Base-by-base conservation (phyloP, 2,329 filamentous ascomycete species). In the Aspergillus pseudoviridinutans region DNA sequence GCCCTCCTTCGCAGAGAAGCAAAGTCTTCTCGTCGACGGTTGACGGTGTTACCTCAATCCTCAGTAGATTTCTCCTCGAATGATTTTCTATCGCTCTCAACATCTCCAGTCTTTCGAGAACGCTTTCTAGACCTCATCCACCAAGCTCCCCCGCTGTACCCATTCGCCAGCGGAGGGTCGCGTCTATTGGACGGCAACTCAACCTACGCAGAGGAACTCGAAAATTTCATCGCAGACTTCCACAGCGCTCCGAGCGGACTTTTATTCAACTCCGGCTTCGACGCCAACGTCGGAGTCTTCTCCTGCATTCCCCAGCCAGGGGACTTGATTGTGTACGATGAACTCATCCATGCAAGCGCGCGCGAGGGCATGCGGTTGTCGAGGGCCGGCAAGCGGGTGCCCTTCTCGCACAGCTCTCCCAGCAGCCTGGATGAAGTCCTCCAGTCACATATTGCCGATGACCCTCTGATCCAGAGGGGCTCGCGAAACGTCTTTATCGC, bases 351-450 rank as follows among this genome's bases (percentile, higher is more conserved):
- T 64, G 90, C 90, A 0, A 92, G 88, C 63, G 84, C 87, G 1
- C 89, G 91, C 58, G 89, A 92, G 68, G 90, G 90, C 0, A 90
- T 92, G 87, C 79, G 80, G 20, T 65, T 87, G 22, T 86, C 85
- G 6, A 80, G 87, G 1, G 86, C 85, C 0, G 72, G 65, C 0
- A 71, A 65, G 38, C 78, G 64, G 68, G 53, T 78, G 0, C 60
- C 71, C 5, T 84, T 84, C 65, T 62, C 58, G 1, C 82, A 85
- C 64, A 84, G 82, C 61, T 75, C 67, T 1, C 64, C 73, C 1
- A 56, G 59, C 4, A 67, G 72, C 7, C 68, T 83, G 46, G 62
- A 67, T 24, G 67, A 72, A 4, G 71, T 74, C 2, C 60, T 83
- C n/a, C 46, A 59, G 12, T 50, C 58, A 0, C 57, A 77, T 10